Percentiles rank a stretch among this genome's conserved stretches.
phyloP scores from a whole-genome alignment of 2,329 filamentous ascomycete genomes.

The Neophaeococcomyces mojaviensis region DNA sequence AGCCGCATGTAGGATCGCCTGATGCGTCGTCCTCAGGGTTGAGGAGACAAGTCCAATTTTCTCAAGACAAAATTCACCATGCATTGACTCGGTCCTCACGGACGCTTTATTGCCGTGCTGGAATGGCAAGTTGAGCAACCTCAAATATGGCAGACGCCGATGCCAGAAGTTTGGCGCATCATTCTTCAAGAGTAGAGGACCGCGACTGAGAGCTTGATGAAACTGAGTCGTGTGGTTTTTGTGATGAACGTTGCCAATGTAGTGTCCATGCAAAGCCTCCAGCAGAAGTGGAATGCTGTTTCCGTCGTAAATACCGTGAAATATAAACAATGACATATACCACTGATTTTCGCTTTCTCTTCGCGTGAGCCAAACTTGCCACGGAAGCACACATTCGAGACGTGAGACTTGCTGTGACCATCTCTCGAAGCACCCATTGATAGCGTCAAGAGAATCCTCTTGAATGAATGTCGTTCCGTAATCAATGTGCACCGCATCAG shows the following conservation, averaged over 20 bases:
- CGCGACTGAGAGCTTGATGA: slow-evolving; percentile 58
- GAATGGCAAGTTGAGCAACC: slow-evolving; percentile 25
- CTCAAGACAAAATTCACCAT: slow-evolving; percentile 29
- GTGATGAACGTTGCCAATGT: slow-evolving; percentile 27
- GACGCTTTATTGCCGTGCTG: slow-evolving; percentile 18
- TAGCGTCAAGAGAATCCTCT: neutral
- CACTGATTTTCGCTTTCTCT: slow-evolving; percentile 19
- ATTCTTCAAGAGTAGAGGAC: slow-evolving; percentile 52
- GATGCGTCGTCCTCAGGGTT: slow-evolving; percentile 63
- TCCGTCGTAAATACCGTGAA: slow-evolving; percentile 84
- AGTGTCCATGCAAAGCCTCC: slow-evolving; percentile 47
- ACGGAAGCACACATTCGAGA: slow-evolving; percentile 28
- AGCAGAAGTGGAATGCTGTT: slow-evolving; percentile 66
- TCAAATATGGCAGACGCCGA: slow-evolving; percentile 22
- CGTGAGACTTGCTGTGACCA: slow-evolving; percentile 52
- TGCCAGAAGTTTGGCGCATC: slow-evolving; percentile 61
- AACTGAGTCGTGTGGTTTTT: slow-evolving; percentile 9
- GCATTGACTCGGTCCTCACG: slow-evolving; percentile 5
- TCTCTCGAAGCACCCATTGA: slow-evolving; percentile 31
- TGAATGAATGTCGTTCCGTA: neutral
- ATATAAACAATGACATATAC: slow-evolving; percentile 59
- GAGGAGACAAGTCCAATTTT: slow-evolving; percentile 48
- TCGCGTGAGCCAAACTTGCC: slow-evolving; percentile 28
- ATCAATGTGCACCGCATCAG: neutral
- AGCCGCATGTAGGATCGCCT: slow-evolving; percentile 67